Percentiles rank a stretch among this genome's conserved stretches.
phyloP scores from a whole-genome alignment of 2,329 filamentous ascomycete species.

The Davidsoniella neocaledoniae region DNA sequence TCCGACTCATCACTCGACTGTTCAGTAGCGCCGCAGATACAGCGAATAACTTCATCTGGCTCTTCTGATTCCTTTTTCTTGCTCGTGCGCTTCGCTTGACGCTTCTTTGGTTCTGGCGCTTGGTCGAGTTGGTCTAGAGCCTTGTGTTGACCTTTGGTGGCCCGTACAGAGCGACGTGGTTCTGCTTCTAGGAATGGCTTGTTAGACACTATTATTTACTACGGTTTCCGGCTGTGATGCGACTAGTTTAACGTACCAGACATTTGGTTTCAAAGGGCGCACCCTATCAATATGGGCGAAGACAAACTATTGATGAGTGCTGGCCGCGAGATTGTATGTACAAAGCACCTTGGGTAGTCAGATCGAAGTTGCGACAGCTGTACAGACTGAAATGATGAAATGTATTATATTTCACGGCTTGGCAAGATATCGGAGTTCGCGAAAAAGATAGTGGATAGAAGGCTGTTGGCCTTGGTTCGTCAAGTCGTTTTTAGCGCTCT shows the following conservation, averaged over 20 bases:
- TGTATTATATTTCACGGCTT: no score
- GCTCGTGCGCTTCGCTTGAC: constrained; percentile 33
- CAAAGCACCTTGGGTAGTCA: no score
- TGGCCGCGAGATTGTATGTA: no score
- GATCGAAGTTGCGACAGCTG: no score
- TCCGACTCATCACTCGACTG: constrained; percentile 74
- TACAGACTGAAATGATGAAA: no score
- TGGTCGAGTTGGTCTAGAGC: constrained; percentile 62
- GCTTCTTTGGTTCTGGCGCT: constrained; percentile 35
- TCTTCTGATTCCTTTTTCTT: constrained; percentile 32
- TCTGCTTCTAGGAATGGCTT: constrained; percentile 37
- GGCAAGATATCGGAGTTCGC: no score
- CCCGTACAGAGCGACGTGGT: constrained; percentile 82
- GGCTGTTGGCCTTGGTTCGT: no score
- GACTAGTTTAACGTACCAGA: neutral
- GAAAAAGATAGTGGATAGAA: no score
- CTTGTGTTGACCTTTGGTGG: constrained; percentile 95
- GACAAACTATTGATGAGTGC: no score
- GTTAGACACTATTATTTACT: constrained; percentile 3
- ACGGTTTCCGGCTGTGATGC: no score
- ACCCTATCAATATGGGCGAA: no score
- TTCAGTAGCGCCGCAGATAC: constrained; percentile 77
- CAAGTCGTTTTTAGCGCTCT: no score
- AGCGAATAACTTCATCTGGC: constrained; percentile 65
- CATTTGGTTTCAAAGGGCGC: neutral